Conservation (phyloP, 176 grass and related monocot genomes). For the Hyparrhenia diplandra region DNA sequence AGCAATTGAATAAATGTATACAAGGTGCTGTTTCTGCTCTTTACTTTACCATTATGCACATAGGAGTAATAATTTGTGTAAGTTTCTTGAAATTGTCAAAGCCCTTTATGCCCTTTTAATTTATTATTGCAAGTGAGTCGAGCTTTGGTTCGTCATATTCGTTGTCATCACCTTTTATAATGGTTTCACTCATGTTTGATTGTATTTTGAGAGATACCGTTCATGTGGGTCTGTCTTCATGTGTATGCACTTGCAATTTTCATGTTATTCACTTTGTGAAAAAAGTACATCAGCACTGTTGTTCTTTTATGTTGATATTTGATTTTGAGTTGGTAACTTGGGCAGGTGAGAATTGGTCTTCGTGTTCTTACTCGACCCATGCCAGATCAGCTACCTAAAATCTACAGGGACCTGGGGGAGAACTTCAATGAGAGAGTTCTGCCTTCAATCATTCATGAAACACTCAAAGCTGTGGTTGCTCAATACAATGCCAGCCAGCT, state of each 20-base stretch:
- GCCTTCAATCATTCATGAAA: slow-evolving; percentile 96
- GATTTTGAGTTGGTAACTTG: slow-evolving; percentile 7
- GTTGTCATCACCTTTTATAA: slow-evolving; percentile 1
- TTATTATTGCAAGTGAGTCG: background rate
- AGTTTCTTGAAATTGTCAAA: background rate
- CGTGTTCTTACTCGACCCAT: slow-evolving; percentile 79
- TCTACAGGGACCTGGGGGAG: slow-evolving; percentile 76
- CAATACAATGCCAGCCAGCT: slow-evolving; percentile 98
- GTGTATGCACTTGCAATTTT: background rate
- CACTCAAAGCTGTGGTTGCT: slow-evolving; percentile 91
- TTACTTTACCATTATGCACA: background rate
- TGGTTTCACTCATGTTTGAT: background rate
- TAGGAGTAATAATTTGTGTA: background rate
- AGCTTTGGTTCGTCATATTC: background rate
- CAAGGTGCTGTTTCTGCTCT: background rate
- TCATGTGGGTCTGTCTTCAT: no score
- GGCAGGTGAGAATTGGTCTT: slow-evolving; percentile 79
- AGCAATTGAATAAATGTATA: background rate
- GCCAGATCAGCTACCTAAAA: slow-evolving; percentile 65
- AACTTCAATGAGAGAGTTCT: slow-evolving; percentile 90
- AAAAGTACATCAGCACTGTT: background rate
- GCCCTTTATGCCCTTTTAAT: background rate
- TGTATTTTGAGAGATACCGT: background rate
- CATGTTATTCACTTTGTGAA: background rate
- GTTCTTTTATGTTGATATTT: background rate